These are phyloP conservation scores for Staphylotrichum tortipilum DNA, from an alignment of 495 filamentous ascomycete species.

Conservation along the genomic window DNA sequence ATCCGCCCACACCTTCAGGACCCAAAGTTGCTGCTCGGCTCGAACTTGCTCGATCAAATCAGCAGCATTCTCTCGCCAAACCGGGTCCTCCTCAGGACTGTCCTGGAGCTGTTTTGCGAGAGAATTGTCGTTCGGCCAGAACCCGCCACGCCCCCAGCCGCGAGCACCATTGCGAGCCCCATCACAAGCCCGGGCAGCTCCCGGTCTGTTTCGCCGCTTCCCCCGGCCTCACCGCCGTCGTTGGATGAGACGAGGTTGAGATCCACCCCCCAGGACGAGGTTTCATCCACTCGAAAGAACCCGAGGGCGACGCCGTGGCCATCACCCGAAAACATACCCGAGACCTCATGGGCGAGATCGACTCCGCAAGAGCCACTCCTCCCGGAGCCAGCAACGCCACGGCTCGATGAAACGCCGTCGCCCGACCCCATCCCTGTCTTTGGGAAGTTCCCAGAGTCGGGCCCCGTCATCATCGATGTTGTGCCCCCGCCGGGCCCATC, in stretches of 20 bases:
- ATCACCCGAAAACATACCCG: conserved; percentile 10
- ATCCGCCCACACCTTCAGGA: conserved; percentile 26
- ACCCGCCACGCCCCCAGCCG: not conserved
- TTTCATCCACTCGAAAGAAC: conserved; percentile 9
- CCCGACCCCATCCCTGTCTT: not conserved
- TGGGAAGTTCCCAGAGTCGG: not conserved
- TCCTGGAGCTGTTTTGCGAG: conserved; percentile 30
- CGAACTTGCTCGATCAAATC: conserved; percentile 24
- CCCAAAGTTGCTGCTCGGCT: conserved; percentile 19
- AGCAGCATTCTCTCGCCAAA: conserved; percentile 28
- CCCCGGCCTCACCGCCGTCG: conserved; percentile 7
- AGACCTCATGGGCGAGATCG: not conserved
- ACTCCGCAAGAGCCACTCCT: conserved; percentile 4
- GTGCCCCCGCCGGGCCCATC: conserved; percentile 2
- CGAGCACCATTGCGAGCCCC: conserved; percentile 9
- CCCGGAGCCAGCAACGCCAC: not conserved
- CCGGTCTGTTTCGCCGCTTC: conserved; percentile 11
- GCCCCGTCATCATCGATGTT: conserved; percentile 3
- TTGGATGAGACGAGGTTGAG: conserved; percentile 21
- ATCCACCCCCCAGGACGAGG: conserved; percentile 13
- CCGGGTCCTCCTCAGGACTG: conserved; percentile 24
- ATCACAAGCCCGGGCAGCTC: conserved; percentile 14
- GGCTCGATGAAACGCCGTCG: conserved; percentile 2
- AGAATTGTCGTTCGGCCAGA: conserved; percentile 9
- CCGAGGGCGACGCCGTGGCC: conserved; percentile 11